Evolutionary conservation across 768 basidiomycete genomes (phyloP), one percentile per base, ranked within the genome.

Genomic region (Tulasnella sp.): DNA sequence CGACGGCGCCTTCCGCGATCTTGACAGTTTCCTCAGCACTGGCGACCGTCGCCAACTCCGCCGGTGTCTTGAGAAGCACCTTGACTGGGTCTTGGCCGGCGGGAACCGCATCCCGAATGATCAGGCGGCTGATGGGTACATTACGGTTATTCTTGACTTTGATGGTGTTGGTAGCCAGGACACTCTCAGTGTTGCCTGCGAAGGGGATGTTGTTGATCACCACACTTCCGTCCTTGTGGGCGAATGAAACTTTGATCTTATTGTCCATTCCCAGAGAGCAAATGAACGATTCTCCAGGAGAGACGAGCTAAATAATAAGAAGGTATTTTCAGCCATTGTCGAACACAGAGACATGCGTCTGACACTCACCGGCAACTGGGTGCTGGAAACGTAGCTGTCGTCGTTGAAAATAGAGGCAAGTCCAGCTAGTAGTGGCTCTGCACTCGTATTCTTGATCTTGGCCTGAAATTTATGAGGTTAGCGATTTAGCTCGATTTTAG

Each of bases 381-480:
- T 74, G 90, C 87, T 1, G 82, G 83, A 0, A 89, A 88, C 82
- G 86, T 87, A n/a, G 89, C 87, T 85, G 77, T 89, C 88, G 80
- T 91, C 87, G 77, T 90, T 81, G 81, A 90, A 89, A 35, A 91
- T 87, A 77, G 83, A 86, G 51, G 89, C 87, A 0, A 85, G 83
- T 0, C 90, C 90, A 13, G 88, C 84, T 1, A 91, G 86, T 39
- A 91, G 83, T 37, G 87, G 84, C 79, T 89, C 89, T 74, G 89
- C 88, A 81, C 88, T 89, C 61, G 85, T 88, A 80, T 91, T 91
- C 82, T 88, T 87, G 74, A 91, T 87, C 79, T 84, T 82, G 78
- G 86, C 88, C 86, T 88, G 73, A 13, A 81, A 75, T 78, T 70
- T 7, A 72, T 5, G n/a, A 77, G 26, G 11, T 48, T 48, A 48